Evolutionary conservation across 1,284 basidiomycete genomes (phyloP).

Genomic region (Rhodotorula glutinis): DNA sequence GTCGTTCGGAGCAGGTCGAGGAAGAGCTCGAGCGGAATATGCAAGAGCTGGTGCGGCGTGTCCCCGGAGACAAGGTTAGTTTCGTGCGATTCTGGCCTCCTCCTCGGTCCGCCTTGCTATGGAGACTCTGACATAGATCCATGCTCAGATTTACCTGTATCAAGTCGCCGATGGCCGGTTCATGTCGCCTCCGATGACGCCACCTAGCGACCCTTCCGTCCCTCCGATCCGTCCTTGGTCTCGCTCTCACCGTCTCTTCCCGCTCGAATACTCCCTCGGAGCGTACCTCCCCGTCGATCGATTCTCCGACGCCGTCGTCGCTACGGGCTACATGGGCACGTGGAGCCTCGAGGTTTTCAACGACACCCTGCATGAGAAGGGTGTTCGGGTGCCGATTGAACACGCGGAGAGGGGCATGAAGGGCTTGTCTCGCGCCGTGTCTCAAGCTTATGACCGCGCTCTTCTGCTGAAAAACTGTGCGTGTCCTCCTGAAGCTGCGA

Average conservation of each 20-base stretch:
- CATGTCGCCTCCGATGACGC: constrained; percentile 42
- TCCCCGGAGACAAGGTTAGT: constrained; percentile 33
- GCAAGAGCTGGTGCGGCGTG: constrained; percentile 35
- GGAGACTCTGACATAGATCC: neutral
- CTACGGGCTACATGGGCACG: constrained; percentile 47
- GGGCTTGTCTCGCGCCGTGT: constrained; percentile 24
- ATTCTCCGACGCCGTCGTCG: constrained; percentile 45
- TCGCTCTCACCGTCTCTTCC: constrained; percentile 47
- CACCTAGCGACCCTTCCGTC: constrained; percentile 44
- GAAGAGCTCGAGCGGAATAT: constrained; percentile 36
- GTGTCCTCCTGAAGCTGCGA: neutral
- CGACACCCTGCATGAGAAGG: constrained; percentile 41
- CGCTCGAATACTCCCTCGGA: constrained; percentile 46
- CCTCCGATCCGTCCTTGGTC: constrained; percentile 49
- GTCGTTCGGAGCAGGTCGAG: constrained; percentile 42
- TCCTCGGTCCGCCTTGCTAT: neutral
- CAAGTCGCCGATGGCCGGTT: constrained; percentile 49
- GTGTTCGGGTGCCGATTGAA: constrained; percentile 37
- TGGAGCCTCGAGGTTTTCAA: constrained; percentile 51
- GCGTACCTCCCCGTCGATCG: constrained; percentile 48
- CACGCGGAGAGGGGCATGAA: constrained; percentile 45
- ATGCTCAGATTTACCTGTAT: constrained; percentile 46
- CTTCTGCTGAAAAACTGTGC: constrained; percentile 8
- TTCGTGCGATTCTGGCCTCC: neutral
- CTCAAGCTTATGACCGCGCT: constrained; percentile 17